Evolutionary conservation across 768 basidiomycete genomes (phyloP), one percentile per base, ranked within the genome.

Genomic region (Boletus vinaceobasis): DNA sequence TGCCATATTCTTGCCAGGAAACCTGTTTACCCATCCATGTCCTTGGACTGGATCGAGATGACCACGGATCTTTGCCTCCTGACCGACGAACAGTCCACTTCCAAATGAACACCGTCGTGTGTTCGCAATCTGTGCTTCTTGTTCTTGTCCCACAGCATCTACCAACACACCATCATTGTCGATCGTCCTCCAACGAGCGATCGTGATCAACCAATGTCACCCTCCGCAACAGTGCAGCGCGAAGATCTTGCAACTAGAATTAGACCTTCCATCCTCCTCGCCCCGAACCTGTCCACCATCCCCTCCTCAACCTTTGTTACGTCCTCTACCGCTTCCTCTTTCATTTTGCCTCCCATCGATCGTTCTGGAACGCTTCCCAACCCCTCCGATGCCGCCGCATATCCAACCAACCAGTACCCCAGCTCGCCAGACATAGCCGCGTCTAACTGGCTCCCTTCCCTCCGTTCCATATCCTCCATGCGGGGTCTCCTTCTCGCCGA

Each of bases 401-500:
- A 42, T 43, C 46, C 38, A 0, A 1, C 40, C 53, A 48, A 42
- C 52, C 59, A 54, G 39, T 43, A 50, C 15, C 7, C 43, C 50
- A 50, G 26, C 23, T 36, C 54, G 27, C 56, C 55, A 8, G 59
- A 56, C 40, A 4, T 45, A 19, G 19, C 36, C 50, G 5, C 40
- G 3, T 43, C 58, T 39, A 54, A 26, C 55, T 60, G 65, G 60
- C 23, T 60, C 53, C 73, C 68, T 11, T 57, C 61, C 27, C 58
- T 74, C 43, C 66, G 72, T 26, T 77, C 76, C 36, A 55, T 60
- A 37, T 63, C 69, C 7, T 72, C 75, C 43, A 82, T 82, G 79
- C 68, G 68, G 29, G 81, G 78, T 35, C 71, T 81, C 5, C 65
- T 76, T 36, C 70, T 70, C 19, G 82, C 79, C 14, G 80, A 82